Evolutionary conservation across 140 eudicot species (phyloP).

Genomic region (Erigeron philadelphicus): DNA sequence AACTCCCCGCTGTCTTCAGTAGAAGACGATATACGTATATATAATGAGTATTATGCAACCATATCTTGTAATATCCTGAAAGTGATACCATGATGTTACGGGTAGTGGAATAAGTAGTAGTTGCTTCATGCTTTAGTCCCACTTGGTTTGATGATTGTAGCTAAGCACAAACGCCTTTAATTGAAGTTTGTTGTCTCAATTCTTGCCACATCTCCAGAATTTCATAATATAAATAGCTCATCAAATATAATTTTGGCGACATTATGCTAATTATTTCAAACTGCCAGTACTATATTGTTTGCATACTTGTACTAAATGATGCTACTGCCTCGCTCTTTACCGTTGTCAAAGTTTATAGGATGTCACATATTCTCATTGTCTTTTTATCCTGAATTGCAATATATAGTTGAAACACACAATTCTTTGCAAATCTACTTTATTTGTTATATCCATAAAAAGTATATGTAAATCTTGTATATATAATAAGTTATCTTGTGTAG

Average conservation of each 20-base stretch:
- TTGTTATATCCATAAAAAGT: slow-evolving; percentile 17
- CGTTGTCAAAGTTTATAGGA: neutral
- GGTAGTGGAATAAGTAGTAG: slow-evolving; percentile 22
- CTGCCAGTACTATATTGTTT: neutral
- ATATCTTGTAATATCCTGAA: slow-evolving; percentile 23
- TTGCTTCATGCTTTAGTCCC: slow-evolving; percentile 33
- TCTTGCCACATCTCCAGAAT: neutral
- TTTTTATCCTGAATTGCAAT: neutral
- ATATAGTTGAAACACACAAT: slow-evolving; percentile 5
- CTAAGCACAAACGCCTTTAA: slow-evolving; percentile 18
- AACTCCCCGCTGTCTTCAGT: slow-evolving; percentile 24
- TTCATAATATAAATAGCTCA: neutral
- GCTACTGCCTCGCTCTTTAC: neutral
- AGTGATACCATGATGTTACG: slow-evolving; percentile 19
- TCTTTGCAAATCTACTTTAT: slow-evolving; percentile 8
- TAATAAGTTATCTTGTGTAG: slow-evolving; percentile 37
- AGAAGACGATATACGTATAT: slow-evolving; percentile 31
- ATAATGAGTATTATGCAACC: slow-evolving; percentile 25
- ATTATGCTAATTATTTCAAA: neutral
- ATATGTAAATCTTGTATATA: slow-evolving; percentile 16
- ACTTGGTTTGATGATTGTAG: slow-evolving; percentile 25
- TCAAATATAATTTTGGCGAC: neutral
- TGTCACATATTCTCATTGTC: neutral
- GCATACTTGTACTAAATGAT: neutral
- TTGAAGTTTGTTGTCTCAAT: slow-evolving; percentile 4